Percentiles rank a stretch among this genome's conserved stretches.
These are phyloP conservation scores for Cenococcum geophilum DNA, from an alignment of 495 filamentous ascomycete species.

Conservation along the genomic window DNA sequence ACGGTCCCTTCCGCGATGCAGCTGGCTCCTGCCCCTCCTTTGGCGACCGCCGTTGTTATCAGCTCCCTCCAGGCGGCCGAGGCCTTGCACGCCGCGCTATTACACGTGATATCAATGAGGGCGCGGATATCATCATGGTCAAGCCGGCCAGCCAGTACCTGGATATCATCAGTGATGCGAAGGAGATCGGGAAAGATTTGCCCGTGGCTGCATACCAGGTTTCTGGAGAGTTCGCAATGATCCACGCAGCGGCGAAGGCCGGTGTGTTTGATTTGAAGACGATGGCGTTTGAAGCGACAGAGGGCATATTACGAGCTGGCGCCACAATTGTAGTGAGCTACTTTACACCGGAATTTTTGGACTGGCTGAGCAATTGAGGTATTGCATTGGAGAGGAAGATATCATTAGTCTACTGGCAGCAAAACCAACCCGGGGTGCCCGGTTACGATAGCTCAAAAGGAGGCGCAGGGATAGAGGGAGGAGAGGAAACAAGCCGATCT, in stretches of 20 bases:
- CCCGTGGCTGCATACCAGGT: slow-evolving; percentile 95
- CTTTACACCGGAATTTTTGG: slow-evolving; percentile 88
- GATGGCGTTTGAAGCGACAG: slow-evolving; percentile 90
- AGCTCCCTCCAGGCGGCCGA: slow-evolving; percentile 83
- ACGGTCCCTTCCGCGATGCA: slow-evolving; percentile 95
- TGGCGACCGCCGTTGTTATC: slow-evolving; percentile 93
- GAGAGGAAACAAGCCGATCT: neutral
- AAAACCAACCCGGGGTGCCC: neutral
- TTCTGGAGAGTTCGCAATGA: slow-evolving; percentile 96
- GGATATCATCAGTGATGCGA: slow-evolving; percentile 94
- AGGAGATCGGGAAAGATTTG: slow-evolving; percentile 82
- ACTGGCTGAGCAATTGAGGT: slow-evolving; percentile 56
- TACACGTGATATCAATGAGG: slow-evolving; percentile 79
- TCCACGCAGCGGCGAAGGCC: slow-evolving; percentile 89
- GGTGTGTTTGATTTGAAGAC: slow-evolving; percentile 95
- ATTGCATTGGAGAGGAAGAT: neutral
- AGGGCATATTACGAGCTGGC: slow-evolving; percentile 87
- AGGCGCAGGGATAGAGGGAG: neutral
- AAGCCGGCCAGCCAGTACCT: slow-evolving; percentile 92
- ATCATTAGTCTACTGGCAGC: neutral
- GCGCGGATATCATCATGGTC: slow-evolving; percentile 98
- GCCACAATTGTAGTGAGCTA: slow-evolving; percentile 89
- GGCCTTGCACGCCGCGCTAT: slow-evolving; percentile 94
- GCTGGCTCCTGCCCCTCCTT: slow-evolving; percentile 89
- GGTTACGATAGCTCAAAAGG: neutral